Conservation (phyloP, 1,139 yeast genomes). For the Taphrina wiesneri region DNA sequence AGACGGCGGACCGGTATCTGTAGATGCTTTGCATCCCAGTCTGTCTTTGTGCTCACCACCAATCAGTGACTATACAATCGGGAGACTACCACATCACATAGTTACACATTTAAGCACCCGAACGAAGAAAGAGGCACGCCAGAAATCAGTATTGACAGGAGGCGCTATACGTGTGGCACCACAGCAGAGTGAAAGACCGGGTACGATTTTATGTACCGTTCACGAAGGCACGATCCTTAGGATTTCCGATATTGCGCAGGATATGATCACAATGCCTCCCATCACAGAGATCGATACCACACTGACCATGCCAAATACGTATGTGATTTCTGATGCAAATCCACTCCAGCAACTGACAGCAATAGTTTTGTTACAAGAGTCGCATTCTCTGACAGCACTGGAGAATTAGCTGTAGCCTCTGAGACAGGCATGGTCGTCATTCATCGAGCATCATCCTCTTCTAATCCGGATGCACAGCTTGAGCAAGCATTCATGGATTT, state of each 20-base stretch:
- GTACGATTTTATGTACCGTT: slow-evolving; percentile 74
- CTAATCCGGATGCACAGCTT: neutral
- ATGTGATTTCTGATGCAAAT: slow-evolving; percentile 50
- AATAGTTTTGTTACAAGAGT: slow-evolving; percentile 52
- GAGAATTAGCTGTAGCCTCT: slow-evolving; percentile 73
- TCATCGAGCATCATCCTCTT: slow-evolving; percentile 57
- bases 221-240: slow-evolving; percentile 78
- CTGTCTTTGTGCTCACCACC: slow-evolving; percentile 76
- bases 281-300: slow-evolving; percentile 50
- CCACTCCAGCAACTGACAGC: no score
- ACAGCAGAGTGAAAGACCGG: slow-evolving; percentile 58
- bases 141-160: slow-evolving; percentile 58
- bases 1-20: slow-evolving; percentile 57
- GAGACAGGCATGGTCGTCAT: slow-evolving; percentile 72
- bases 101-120: slow-evolving; percentile 34
- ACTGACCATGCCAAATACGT: slow-evolving; percentile 54
- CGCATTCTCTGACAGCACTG: slow-evolving; percentile 70
- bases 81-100: slow-evolving; percentile 39
- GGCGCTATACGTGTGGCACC: slow-evolving; percentile 61
- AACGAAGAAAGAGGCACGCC: neutral
- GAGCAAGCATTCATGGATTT: slow-evolving; percentile 3
- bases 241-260: slow-evolving; percentile 77
- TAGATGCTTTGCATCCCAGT: slow-evolving; percentile 71
- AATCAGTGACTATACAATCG: slow-evolving; percentile 54
- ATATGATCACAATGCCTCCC: slow-evolving; percentile 66